Evolutionary conservation across 108 stramenopile genomes (phyloP).

Genomic region (Conticribra weissflogii): DNA sequence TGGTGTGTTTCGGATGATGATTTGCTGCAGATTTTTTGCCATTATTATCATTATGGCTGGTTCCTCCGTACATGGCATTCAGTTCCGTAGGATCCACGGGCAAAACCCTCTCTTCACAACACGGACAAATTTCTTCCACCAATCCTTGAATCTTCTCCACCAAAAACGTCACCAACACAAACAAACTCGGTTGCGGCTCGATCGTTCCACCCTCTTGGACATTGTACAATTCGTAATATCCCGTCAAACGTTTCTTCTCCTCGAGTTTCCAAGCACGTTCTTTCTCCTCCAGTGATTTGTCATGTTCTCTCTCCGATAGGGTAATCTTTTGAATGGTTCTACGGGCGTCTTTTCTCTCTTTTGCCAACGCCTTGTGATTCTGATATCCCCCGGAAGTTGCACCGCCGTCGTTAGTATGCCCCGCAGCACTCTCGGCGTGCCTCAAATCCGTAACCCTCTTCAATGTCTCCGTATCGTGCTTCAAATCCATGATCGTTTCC

Average conservation of each 20-base stretch:
- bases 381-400: constrained; percentile 16
- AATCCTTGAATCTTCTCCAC: constrained; percentile 27
- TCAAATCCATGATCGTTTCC: constrained; percentile 39
- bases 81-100: constrained; percentile 37
- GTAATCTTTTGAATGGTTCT: constrained; percentile 44
- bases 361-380: constrained; percentile 24
- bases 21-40: constrained; percentile 15
- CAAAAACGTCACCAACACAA: constrained; percentile 47
- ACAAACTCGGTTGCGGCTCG: constrained; percentile 50
- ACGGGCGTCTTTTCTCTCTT: constrained; percentile 56
- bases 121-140: constrained; percentile 36
- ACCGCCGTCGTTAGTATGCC: neutral
- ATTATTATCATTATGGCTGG: constrained; percentile 10
- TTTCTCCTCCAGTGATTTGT: constrained; percentile 33
- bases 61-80: constrained; percentile 24
- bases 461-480: constrained; percentile 56
- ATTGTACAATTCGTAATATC: constrained; percentile 47
- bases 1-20: constrained; percentile 20
- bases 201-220: constrained; percentile 33
- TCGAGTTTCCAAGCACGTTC: constrained; percentile 45
- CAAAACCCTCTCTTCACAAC: constrained; percentile 40
- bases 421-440: constrained; percentile 19
- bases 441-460: constrained; percentile 40
- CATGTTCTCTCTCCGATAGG: constrained; percentile 27
- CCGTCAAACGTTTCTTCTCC: constrained; percentile 44